These are phyloP conservation scores for Cydonia oblonga DNA, from an alignment of 331 rosid species.

Conservation along the genomic window DNA sequence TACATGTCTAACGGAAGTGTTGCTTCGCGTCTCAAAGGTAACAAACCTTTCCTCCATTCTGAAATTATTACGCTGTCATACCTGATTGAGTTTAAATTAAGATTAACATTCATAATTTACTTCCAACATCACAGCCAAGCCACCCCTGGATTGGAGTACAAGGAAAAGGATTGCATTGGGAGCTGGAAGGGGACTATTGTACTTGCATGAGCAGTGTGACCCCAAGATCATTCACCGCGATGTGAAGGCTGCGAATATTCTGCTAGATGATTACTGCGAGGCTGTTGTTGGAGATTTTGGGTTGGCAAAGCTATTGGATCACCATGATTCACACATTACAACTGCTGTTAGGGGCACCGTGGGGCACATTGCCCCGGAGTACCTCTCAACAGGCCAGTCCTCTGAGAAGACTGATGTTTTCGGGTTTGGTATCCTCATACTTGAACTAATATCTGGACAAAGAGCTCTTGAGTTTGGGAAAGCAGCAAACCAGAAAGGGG, in stretches of 20 bases:
- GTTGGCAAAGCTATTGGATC: slow-evolving; percentile 84
- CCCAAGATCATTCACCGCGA: slow-evolving; percentile 97
- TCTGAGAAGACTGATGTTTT: slow-evolving; percentile 98
- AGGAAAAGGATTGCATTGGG: slow-evolving; percentile 91
- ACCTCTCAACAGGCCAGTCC: slow-evolving; percentile 95
- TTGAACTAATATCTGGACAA: slow-evolving; percentile 88
- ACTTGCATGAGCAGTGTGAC: slow-evolving; percentile 94
- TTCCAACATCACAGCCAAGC: slow-evolving; percentile 49
- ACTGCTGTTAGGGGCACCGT: slow-evolving; percentile 98
- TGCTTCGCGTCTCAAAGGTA: slow-evolving; percentile 88
- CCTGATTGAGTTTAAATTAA: background rate
- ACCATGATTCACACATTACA: slow-evolving; percentile 84
- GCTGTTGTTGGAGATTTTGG: slow-evolving; percentile 98
- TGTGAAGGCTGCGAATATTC: slow-evolving; percentile 91
- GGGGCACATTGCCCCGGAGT: slow-evolving; percentile 99
- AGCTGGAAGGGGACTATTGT: slow-evolving; percentile 80
- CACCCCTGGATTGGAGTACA: slow-evolving; percentile 68
- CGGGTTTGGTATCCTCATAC: slow-evolving; percentile 88
- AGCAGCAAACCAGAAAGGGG: slow-evolving; percentile 86
- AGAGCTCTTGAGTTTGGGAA: slow-evolving; percentile 90
- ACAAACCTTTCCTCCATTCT: background rate
- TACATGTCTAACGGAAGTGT: slow-evolving; percentile 98
- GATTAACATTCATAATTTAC: background rate
- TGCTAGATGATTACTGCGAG: slow-evolving; percentile 81
- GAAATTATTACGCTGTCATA: background rate